Conservation (phyloP, 2,329 filamentous ascomycete species). For the Coniochaeta pulveracea region DNA sequence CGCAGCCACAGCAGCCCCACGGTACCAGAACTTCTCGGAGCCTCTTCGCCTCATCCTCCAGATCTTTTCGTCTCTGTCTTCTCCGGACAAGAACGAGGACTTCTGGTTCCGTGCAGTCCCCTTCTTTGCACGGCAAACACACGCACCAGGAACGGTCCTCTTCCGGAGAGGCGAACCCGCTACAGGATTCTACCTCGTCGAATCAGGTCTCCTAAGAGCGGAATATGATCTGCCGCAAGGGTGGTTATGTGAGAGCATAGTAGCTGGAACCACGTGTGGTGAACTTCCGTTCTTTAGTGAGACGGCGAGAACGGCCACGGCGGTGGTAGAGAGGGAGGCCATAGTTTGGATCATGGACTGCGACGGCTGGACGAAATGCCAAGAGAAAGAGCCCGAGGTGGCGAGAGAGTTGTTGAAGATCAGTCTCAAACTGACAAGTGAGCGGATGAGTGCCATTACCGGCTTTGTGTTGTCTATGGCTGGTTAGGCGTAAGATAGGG, state of each 20-base stretch:
- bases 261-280: constrained; percentile 88
- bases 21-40: constrained; percentile 81
- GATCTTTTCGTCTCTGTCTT: constrained; percentile 84
- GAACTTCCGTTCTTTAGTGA: constrained; percentile 95
- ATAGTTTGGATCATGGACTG: constrained; percentile 72
- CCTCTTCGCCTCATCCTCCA: constrained; percentile 86
- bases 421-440: constrained; percentile 85
- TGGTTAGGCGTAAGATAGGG: no score
- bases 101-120: constrained; percentile 79
- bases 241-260: constrained; percentile 78
- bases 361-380: constrained; percentile 61
- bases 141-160: constrained; percentile 57
- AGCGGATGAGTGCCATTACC: constrained; percentile 70
- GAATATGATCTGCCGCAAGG: constrained; percentile 91
- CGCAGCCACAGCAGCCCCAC: constrained; percentile 42
- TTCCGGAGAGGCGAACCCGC: constrained; percentile 70
- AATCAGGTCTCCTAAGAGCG: constrained; percentile 77
- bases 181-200: constrained; percentile 80
- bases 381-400: constrained; percentile 62
- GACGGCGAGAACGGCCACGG: constrained; percentile 77
- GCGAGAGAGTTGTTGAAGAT: constrained; percentile 76
- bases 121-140: constrained; percentile 65
- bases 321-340: constrained; percentile 69
- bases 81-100: constrained; percentile 78
- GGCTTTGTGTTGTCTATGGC: constrained; percentile 40